Percentiles rank a stretch among this genome's conserved stretches.
phyloP scores from a whole-genome alignment of 78 protist species.

The Polysphondylium violaceum region DNA sequence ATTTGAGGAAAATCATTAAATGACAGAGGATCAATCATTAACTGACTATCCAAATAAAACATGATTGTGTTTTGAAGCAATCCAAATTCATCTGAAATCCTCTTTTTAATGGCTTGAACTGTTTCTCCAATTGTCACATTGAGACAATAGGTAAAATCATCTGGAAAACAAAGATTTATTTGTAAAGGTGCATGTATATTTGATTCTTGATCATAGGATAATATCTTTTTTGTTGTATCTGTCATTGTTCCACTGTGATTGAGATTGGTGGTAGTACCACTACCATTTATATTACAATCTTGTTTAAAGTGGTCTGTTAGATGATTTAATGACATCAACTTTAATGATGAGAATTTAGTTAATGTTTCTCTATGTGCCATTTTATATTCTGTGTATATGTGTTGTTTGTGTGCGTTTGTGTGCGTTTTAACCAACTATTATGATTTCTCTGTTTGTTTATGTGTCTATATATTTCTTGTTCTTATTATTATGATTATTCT shows the following conservation, averaged over 20 bases:
- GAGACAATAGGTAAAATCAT: conserved; percentile 10
- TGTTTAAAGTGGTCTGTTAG: conserved; percentile 53
- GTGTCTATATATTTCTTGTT: background rate
- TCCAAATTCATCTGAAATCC: conserved; percentile 34
- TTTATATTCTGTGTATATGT: background rate
- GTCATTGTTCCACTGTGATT: background rate
- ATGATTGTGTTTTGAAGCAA: conserved; percentile 10
- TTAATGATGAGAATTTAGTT: conserved; percentile 68
- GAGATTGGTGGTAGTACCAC: background rate
- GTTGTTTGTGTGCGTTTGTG: no score
- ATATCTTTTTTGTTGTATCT: background rate
- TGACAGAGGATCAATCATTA: conserved; percentile 73
- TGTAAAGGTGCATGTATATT: conserved; percentile 53
- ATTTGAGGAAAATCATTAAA: conserved; percentile 68
- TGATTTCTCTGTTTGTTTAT: background rate
- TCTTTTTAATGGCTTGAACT: conserved; percentile 55
- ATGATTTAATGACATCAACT: conserved; percentile 46
- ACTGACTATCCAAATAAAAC: conserved; percentile 12
- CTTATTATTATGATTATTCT: no score
- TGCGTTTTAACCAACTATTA: no score
- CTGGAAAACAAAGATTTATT: conserved; percentile 41
- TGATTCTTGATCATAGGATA: conserved; percentile 74
- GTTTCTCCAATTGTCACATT: conserved; percentile 59
- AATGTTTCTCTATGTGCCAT: conserved; percentile 49
- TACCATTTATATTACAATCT: background rate